Conservation (phyloP, 345 rosid genomes). For the Eucalyptus regnans region DNA sequence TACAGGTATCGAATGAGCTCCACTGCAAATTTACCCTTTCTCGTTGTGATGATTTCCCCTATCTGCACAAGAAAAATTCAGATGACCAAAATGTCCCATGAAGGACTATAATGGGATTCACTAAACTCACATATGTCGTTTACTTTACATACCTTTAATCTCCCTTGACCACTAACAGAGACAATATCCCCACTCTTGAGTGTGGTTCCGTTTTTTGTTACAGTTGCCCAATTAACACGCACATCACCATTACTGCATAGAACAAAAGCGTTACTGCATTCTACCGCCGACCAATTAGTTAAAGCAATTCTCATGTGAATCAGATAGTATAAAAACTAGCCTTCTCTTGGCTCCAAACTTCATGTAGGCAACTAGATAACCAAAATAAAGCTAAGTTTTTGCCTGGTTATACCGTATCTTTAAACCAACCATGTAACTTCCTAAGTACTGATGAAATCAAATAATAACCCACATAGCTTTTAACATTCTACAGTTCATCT, state of each 20-base stretch:
- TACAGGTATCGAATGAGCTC: conserved; percentile 70
- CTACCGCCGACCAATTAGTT: background rate
- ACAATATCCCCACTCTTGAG: conserved; percentile 76
- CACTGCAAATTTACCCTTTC: conserved; percentile 68
- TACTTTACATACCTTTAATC: conserved; percentile 46
- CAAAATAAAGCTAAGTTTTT: background rate
- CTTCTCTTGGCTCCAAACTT: background rate
- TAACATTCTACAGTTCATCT: background rate
- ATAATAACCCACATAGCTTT: background rate
- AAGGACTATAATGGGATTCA: background rate
- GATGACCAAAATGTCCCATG: background rate
- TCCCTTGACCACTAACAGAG: conserved; percentile 86
- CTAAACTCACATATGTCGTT: background rate
- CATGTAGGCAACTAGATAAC: background rate
- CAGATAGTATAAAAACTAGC: background rate
- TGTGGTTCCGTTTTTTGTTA: conserved; percentile 61
- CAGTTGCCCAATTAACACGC: conserved; percentile 70
- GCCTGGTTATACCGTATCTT: background rate
- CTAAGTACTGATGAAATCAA: background rate
- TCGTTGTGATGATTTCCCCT: conserved; percentile 71
- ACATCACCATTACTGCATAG: conserved; percentile 55
- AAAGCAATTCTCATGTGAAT: background rate
- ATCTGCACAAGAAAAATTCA: conserved; percentile 23
- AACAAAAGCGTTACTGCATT: background rate
- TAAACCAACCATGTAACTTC: background rate